A percentile compares a stretch with the other conserved stretches of the same genome.
Evolutionary conservation across 2,329 filamentous ascomycete genomes (phyloP).

Genomic region (Colletotrichum lindemuthianum): DNA sequence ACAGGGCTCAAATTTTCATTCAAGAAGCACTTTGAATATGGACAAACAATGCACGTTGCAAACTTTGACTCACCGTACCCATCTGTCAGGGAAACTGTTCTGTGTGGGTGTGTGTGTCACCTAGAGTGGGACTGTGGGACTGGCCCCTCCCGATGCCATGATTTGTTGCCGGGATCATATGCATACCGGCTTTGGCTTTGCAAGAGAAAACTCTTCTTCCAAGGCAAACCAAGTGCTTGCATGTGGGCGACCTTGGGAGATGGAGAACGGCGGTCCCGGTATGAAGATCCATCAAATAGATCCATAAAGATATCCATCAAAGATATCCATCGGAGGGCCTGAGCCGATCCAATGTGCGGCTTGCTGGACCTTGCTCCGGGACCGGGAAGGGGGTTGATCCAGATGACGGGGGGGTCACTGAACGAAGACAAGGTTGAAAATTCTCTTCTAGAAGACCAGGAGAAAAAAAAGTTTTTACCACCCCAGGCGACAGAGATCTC

Average conservation of each 20-base stretch:
- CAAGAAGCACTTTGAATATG: neutral
- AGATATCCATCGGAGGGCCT: conserved; percentile 1
- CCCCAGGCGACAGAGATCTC: too few species aligned
- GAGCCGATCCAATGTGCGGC: conserved; percentile 10
- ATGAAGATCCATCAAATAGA: too few species aligned
- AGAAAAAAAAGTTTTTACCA: too few species aligned
- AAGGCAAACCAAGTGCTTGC: neutral
- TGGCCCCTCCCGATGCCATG: conserved; percentile 17
- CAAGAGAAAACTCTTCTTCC: too few species aligned
- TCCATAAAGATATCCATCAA: too few species aligned
- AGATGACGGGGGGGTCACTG: too few species aligned
- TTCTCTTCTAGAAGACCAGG: too few species aligned
- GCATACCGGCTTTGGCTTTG: neutral
- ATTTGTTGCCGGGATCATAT: conserved; percentile 3
- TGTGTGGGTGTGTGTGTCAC: neutral
- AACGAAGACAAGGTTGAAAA: too few species aligned
- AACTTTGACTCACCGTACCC: conserved; percentile 20
- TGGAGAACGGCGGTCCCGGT: neutral
- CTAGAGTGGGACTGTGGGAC: conserved; percentile 6
- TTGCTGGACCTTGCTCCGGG: too few species aligned
- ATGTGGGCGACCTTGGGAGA: neutral
- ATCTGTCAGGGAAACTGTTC: neutral
- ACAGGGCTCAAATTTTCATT: neutral
- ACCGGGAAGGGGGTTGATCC: too few species aligned
- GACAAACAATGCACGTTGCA: too few species aligned